Base-by-base conservation (phyloP, 345 rosid species). In the Clausena lansium region DNA sequence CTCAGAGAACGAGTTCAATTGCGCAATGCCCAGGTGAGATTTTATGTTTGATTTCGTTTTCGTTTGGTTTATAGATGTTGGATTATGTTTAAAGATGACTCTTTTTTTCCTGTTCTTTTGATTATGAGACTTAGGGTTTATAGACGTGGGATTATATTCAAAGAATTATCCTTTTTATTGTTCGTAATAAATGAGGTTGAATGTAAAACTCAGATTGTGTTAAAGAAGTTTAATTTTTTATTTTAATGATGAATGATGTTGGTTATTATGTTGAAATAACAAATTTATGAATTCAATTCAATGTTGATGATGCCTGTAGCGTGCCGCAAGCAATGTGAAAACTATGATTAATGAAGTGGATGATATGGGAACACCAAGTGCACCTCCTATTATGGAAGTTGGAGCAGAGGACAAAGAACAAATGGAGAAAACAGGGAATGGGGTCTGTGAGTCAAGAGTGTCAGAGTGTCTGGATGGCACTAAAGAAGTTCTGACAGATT, bases 331-430 rank as follows among this genome's bases (percentile, higher is more conserved):
- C 77, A 59, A 77, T 17, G 76, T 59, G 30, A 67, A 63, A 59
- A 79, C 70, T n/a, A 50, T 57, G 67, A 81, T 82, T 76, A 80
- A 82, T 57, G 88, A 76, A 60, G 50, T 65, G 6, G 89, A 76
- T 69, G 92, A 88, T 80, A 70, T 91, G 54, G 92, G 99, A 41
- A 96, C 98, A 36, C 97, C 98, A 55, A 96, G 98, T 75, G 99
- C 99, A 55, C 98, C 97, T 67, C 98, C 97, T 64, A 89, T 93
- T 30, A 67, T 85, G 85, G 95, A 86, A 76, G 86, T 22, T 63
- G 90, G 82, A 69, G 75, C 83, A 57, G 91, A 90, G 76, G 88
- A 70, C 55, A 78, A 81, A 59, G 77, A 70, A 8, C 88, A 88
- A 52, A 27, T 28, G 54, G 84, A 85, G 61, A 81, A 81, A 60